Evolutionary conservation across 2,329 filamentous ascomycete species (phyloP).

Genomic region (Alternaria brassicicola): DNA sequence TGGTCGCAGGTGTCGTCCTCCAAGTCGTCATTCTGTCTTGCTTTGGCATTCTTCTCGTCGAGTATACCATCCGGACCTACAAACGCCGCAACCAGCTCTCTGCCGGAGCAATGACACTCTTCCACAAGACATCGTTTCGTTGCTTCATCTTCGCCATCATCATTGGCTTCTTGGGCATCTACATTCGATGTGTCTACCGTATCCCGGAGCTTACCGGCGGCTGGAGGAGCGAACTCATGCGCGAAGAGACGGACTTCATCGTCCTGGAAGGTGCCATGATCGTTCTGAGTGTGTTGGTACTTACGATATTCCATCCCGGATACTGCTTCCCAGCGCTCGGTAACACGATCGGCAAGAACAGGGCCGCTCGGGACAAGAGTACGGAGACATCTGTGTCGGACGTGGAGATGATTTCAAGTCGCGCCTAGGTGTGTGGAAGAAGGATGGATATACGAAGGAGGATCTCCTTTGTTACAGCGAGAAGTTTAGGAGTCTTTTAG

Average conservation of each 20-base stretch:
- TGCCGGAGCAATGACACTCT: conserved; percentile 23
- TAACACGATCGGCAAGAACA: conserved; percentile 26
- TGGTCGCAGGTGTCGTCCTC: conserved; percentile 63
- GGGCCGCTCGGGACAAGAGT: conserved; percentile 18
- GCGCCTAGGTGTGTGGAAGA: background rate
- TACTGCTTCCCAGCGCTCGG: conserved; percentile 46
- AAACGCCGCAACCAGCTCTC: conserved; percentile 34
- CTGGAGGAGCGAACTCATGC: conserved; percentile 54
- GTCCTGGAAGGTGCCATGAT: conserved; percentile 62
- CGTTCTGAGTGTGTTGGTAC: conserved; percentile 50
- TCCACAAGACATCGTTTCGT: conserved; percentile 36
- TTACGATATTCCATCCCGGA: conserved; percentile 58
- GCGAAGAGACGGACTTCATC: conserved; percentile 57
- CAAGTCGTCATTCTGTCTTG: conserved; percentile 61
- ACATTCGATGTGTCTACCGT: conserved; percentile 57
- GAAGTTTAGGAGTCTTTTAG: background rate
- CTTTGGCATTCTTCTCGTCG: conserved; percentile 52
- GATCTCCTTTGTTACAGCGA: background rate
- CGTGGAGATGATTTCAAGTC: conserved; percentile 21
- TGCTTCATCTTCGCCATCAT: conserved; percentile 44
- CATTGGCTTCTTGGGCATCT: conserved; percentile 53
- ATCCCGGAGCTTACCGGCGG: conserved; percentile 58
- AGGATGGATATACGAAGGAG: background rate
- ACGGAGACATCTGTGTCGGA: conserved; percentile 22
- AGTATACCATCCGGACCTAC: conserved; percentile 46